Base-by-base conservation (phyloP, 2,329 filamentous ascomycete species). In the Aspergillus unguis region DNA sequence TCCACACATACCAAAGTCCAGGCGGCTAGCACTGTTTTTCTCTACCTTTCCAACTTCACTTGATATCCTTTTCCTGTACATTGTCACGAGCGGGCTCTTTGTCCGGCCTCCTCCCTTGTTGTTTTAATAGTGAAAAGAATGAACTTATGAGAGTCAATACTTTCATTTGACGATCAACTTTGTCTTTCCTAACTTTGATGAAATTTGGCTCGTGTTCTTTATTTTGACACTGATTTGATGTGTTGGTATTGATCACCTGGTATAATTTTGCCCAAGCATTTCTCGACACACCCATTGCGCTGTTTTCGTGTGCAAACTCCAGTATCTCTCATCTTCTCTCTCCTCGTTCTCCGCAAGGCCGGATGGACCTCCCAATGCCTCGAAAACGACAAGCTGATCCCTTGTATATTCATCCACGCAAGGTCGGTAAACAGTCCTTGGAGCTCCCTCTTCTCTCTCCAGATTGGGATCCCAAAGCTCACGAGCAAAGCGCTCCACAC, bases 311-410 rank as follows among this genome's bases (percentile, higher is more conserved):
- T 76, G 74, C 23, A 75, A 59, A 58, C 68, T 74, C 66, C 64
- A 67, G 48, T 66, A 64, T 49, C 58, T 54, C 38, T 65, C 60
- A 37, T 66, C 65, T 51, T 67, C 66, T 23, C 48, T 38, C 55
- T 58, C 60, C 26, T 53, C 31, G 40, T 25, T 59, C 17, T 53
- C 53, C 26, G 44, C 25, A 9, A 11, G 11, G 48, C 31, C 56
- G 2, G 23, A 65, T 62, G n/a, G 62, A 64, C 67, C 58, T 4
- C 80, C 79, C 23, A 85, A 65, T 11, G 79, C 79, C 61, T 84
- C 80, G 52, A 83, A 85, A 0, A 85, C 73, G 1, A 84, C 77
- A 27, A 85, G 58, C 59, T 85, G 82, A 64, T 85, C 83, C 40
- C 79, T 69, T 75, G 83, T 74, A 55, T 76, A 72, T 61, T 76